Percentiles rank a stretch among this genome's conserved stretches.
Evolutionary conservation across 2,329 filamentous ascomycete genomes (phyloP).

Genomic region (Cordyceps tenuipes): DNA sequence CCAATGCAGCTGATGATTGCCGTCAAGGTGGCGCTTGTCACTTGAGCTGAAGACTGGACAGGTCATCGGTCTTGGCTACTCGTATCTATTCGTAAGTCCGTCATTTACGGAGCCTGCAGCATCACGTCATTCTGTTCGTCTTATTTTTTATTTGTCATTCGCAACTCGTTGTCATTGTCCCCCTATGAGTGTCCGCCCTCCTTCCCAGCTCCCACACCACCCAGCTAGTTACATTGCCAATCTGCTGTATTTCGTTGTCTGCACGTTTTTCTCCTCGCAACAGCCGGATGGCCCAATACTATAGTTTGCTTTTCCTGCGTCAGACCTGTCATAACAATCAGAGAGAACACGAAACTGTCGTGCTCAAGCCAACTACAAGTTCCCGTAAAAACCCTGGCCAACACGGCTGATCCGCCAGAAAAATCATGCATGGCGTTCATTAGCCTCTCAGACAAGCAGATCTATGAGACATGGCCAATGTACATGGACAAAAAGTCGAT

Average conservation of each 20-base stretch:
- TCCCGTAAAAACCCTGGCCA: not conserved
- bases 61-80: not conserved
- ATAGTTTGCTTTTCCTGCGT: not conserved
- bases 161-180: no score
- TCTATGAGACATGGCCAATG: not conserved
- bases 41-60: not conserved
- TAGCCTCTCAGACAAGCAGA: not conserved
- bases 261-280: not conserved
- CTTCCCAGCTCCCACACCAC: no score
- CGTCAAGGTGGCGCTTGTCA: not conserved
- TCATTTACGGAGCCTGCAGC: not conserved
- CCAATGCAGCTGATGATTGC: not conserved
- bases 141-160: no score
- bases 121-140: not conserved
- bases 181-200: no score
- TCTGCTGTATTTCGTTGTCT: no score
- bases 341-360: not conserved
- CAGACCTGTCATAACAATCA: not conserved
- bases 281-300: not conserved
- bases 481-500: not conserved
- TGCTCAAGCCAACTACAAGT: not conserved
- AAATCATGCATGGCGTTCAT: not conserved
- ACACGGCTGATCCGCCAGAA: not conserved
- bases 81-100: not conserved
- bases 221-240: no score